Conservation (phyloP, 257 asterid genomes). For the Solanum tarapatanum region DNA sequence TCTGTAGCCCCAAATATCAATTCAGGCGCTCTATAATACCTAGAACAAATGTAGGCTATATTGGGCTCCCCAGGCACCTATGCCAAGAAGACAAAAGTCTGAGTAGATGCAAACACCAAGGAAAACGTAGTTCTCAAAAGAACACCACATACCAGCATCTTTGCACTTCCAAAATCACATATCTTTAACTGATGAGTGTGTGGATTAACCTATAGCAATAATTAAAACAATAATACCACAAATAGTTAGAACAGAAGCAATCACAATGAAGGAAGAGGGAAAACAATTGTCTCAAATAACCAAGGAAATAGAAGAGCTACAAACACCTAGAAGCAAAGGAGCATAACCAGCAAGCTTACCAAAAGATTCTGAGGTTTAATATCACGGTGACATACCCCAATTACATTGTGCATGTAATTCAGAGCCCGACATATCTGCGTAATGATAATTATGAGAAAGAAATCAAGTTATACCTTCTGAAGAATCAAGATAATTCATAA, state of each 20-base stretch:
- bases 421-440: slow-evolving; percentile 61
- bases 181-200: slow-evolving; percentile 76
- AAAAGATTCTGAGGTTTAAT: slow-evolving; percentile 76
- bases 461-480: background rate
- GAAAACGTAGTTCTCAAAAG: background rate
- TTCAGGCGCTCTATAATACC: slow-evolving; percentile 82
- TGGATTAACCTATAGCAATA: slow-evolving; percentile 55
- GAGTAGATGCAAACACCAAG: background rate
- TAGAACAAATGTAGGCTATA: slow-evolving; percentile 81
- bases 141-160: slow-evolving; percentile 56
- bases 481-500: background rate
- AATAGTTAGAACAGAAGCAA: background rate
- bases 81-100: slow-evolving; percentile 1
- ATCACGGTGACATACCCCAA: slow-evolving; percentile 92
- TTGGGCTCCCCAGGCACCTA: slow-evolving; percentile 89
- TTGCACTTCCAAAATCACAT: slow-evolving; percentile 87
- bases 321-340: background rate
- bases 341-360: slow-evolving; percentile 23
- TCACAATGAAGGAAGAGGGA: background rate
- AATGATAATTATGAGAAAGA: background rate
- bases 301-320: background rate
- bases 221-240: background rate
- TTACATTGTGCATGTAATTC: slow-evolving; percentile 61
- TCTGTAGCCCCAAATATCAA: slow-evolving; percentile 87
- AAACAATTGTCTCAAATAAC: background rate